Conservation (phyloP, 345 rosid genomes). For the Toxicodendron radicans region DNA sequence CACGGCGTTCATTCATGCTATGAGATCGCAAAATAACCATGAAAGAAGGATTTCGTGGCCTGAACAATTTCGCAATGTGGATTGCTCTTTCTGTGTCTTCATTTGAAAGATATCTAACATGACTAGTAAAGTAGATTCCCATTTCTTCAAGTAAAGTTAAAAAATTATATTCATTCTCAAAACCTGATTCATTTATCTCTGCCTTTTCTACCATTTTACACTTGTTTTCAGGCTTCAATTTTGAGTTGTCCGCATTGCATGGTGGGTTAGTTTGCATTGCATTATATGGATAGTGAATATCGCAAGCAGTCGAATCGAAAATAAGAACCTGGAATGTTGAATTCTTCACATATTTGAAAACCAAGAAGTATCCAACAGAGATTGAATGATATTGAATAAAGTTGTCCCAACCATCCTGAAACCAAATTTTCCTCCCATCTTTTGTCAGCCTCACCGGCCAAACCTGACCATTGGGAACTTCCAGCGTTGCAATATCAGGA, state of each 20-base stretch:
- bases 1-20: conserved; percentile 18
- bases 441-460: conserved; percentile 39
- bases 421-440: conserved; percentile 27
- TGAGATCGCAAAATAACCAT: conserved; percentile 30
- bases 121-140: conserved; percentile 19
- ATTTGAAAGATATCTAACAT: not conserved
- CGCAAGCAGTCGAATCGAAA: conserved; percentile 31
- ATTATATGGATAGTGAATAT: conserved; percentile 31
- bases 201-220: conserved; percentile 13
- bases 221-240: not conserved
- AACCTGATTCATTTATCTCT: not conserved
- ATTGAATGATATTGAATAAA: conserved; percentile 35
- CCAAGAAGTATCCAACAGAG: conserved; percentile 26
- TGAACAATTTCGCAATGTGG: conserved; percentile 31
- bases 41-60: conserved; percentile 41
- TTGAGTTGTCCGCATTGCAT: not conserved
- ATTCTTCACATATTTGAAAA: conserved; percentile 35
- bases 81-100: conserved; percentile 36
- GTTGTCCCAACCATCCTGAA: conserved; percentile 40
- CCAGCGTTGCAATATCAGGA: conserved; percentile 27
- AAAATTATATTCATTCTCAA: not conserved
- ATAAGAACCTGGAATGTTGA: conserved; percentile 35
- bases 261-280: conserved; percentile 21
- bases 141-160: not conserved
- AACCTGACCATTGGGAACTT: conserved; percentile 29